phyloP scores from a whole-genome alignment of 2,329 filamentous ascomycete species.

The Monilinia vaccinii-corymbosi region DNA sequence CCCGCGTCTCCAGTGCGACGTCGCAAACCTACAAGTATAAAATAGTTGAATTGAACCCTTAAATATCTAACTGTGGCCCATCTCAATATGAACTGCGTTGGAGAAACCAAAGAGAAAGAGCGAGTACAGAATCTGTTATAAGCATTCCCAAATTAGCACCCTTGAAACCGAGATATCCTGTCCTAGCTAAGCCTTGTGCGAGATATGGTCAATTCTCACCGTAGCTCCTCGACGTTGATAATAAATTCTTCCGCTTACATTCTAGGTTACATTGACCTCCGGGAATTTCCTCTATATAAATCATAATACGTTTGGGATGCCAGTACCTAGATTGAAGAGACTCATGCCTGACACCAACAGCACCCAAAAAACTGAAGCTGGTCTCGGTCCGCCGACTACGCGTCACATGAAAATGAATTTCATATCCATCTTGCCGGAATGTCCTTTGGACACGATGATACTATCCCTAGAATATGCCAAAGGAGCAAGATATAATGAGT shows the following conservation, averaged over 20 bases:
- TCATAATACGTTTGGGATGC: neutral
- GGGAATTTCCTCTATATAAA: neutral
- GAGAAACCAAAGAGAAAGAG: neutral
- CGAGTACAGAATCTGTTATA: no score
- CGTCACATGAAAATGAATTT: neutral
- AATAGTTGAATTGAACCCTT: neutral
- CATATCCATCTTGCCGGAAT: neutral
- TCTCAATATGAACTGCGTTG: no score
- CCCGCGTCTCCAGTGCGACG: neutral
- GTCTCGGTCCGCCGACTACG: no score
- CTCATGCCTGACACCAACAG: neutral
- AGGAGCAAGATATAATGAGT: neutral
- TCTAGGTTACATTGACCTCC: neutral
- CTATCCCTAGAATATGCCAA: accelerated
- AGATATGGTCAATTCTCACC: neutral
- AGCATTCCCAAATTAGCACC: neutral
- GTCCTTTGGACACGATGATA: neutral
- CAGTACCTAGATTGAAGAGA: neutral
- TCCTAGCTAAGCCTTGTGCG: neutral
- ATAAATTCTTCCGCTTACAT: neutral
- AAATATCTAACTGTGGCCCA: accelerated
- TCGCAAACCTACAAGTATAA: neutral
- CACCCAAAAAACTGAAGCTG: neutral
- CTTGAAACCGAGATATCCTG: neutral
- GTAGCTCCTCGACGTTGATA: neutral